Conservation (phyloP, 257 asterid genomes). For the Perilla frutescens region DNA sequence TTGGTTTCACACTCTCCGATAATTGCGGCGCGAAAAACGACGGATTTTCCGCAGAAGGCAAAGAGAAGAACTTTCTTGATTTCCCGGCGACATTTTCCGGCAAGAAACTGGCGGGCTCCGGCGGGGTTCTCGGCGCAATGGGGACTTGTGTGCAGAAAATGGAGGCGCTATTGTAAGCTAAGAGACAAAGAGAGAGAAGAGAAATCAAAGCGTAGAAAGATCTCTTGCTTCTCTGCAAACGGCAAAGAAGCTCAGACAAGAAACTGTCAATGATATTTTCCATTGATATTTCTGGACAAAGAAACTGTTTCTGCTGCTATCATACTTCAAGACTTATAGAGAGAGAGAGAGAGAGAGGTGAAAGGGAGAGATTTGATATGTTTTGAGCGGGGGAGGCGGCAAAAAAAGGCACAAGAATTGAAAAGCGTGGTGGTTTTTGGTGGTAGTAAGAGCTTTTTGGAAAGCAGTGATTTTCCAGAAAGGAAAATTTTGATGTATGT, state of each 20-base stretch:
- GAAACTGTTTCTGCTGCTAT: constrained; percentile 28
- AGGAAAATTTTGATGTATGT: constrained; percentile 14
- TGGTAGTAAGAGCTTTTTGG: constrained; percentile 9
- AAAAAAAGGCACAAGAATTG: constrained; percentile 33
- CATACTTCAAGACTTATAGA: constrained; percentile 32
- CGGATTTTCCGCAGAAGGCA: constrained; percentile 40
- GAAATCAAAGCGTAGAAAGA: constrained; percentile 65
- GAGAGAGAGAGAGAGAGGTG: background rate
- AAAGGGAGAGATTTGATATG: background rate
- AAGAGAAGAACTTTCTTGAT: constrained; percentile 58
- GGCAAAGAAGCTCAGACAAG: constrained; percentile 44
- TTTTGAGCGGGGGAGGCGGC: constrained; percentile 32
- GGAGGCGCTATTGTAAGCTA: constrained; percentile 67
- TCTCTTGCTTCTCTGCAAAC: constrained; percentile 47
- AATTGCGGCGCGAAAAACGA: constrained; percentile 41
- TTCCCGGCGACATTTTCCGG: constrained; percentile 57
- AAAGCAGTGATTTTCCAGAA: constrained; percentile 27
- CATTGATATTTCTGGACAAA: constrained; percentile 42
- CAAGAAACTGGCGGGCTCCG: constrained; percentile 47
- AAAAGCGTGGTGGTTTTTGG: constrained; percentile 17
- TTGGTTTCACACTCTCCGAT: constrained; percentile 40
- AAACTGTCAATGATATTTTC: constrained; percentile 16
- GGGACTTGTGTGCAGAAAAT: constrained; percentile 66
- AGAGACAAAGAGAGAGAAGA: constrained; percentile 53
- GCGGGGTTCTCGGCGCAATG: constrained; percentile 43